A percentile compares a stretch with the other conserved stretches of the same genome.
Evolutionary conservation across 176 grass and related monocot species (phyloP).

Genomic region (Aegilops longissima): DNA sequence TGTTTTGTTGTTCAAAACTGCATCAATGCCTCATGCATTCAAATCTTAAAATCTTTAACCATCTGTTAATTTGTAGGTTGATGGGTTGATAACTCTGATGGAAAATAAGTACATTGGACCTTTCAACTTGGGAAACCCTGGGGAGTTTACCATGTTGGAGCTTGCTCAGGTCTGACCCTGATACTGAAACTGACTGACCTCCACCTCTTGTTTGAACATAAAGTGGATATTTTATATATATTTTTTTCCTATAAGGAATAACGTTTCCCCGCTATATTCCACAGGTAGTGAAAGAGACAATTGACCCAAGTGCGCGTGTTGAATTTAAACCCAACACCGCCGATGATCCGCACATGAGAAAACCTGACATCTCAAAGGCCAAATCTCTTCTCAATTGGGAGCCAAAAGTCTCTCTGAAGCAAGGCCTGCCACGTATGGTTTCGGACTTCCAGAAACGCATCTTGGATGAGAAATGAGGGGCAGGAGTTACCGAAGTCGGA

Average conservation of each 20-base stretch:
- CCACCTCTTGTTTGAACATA: not conserved
- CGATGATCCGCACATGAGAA: slow-evolving; percentile 98
- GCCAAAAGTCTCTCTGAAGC: slow-evolving; percentile 72
- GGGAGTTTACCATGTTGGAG: slow-evolving; percentile 96
- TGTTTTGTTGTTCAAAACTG: not conserved
- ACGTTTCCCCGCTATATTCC: not conserved
- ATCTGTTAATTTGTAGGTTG: slow-evolving; percentile 56
- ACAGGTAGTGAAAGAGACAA: slow-evolving; percentile 87
- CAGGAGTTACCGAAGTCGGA: not conserved
- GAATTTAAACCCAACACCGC: slow-evolving; percentile 86
- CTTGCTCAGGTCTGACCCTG: slow-evolving; percentile 67
- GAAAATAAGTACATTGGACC: slow-evolving; percentile 82
- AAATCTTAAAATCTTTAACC: not conserved
- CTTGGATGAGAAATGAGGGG: slow-evolving; percentile 60
- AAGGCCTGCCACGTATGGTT: slow-evolving; percentile 85
- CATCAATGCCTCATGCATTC: not conserved
- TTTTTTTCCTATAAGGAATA: slow-evolving; percentile 4
- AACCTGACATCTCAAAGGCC: slow-evolving; percentile 89
- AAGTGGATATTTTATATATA: not conserved
- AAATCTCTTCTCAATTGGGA: slow-evolving; percentile 87
- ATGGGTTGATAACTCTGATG: slow-evolving; percentile 85
- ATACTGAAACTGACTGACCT: not conserved
- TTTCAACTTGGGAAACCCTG: slow-evolving; percentile 98
- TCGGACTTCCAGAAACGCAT: slow-evolving; percentile 87
- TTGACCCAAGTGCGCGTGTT: slow-evolving; percentile 71